Evolutionary conservation across 345 rosid genomes (phyloP), one percentile per base, ranked within the genome.

Genomic region (Gossypium sturtianum): DNA sequence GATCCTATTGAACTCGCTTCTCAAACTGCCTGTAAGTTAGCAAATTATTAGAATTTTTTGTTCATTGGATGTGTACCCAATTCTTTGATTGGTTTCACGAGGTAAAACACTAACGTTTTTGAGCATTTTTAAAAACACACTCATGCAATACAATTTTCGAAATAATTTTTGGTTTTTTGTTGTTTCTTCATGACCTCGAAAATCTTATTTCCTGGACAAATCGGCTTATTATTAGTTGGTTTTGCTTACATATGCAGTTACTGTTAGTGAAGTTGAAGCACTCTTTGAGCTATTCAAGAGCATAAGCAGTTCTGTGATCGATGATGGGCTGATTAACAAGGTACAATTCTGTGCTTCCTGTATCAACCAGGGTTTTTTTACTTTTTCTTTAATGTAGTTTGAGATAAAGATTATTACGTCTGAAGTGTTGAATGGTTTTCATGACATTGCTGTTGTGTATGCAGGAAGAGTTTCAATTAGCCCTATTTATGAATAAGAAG

Each of bases 261-360:
- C 97, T 81, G 98, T 96, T 38, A 93, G 97, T 84, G 99, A 96
- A 88, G 98, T 96, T 81, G 98, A 96, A 89, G 99, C 99, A 64
- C 83, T 96, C 27, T 93, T 91, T 82, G 99, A 93, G 84, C 83
- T 96, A 54, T 96, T 83, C 86, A 93, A 93, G 89, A 96, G 94
- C 90, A 91, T 96, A 85, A 93, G 99, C 84, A 84, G 97, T 80
- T 93, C 98, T 17, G 90, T 93, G 74, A 79, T 93, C 79, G 99
- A 96, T 69, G 99, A 96, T 87, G 99, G 97, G 80, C 76, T 93
- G 80, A 93, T 96, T 74, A 91, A 84, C 87, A 91, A 96, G 99
- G 99, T 93, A 85, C 51, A 15, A 19, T 77, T 71, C 48, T 23
- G 20, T 2, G n/a, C 12, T 71, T 47, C 20, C 54, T 49, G 1